Base-by-base conservation (phyloP, 805 yeast genomes). In the Ogataea corticis region DNA sequence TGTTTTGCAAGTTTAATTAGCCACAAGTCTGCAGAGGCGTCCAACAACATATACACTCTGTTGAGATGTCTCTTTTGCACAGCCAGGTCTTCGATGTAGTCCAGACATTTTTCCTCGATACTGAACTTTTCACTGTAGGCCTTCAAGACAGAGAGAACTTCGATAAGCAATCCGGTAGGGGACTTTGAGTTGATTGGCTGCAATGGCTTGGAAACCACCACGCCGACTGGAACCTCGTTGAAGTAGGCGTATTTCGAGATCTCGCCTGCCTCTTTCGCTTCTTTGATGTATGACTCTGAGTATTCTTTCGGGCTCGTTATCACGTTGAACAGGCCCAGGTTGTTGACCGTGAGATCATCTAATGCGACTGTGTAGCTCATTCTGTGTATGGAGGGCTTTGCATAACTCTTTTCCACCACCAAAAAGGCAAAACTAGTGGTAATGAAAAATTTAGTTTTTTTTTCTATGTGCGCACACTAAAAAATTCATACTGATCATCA, bases 211-310 rank as follows among this genome's bases (percentile, higher is more conserved):
- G 85, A 83, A 49, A 82, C 81, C 39, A 89, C 68, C 3, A 82
- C 84, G 13, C 94, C 96, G 3, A 89, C 92, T 7, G 96, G 89
- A 5, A 86, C 77, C 57, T 85, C 96, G 39, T 84, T 77, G 63
- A 74, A 85, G 65, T 72, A 86, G 0, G 70, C 77, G 29, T 82
- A 67, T 57, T 82, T 75, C 28, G 75, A 73, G 28, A 84, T 66
- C 23, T 80, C 82, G 18, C 72, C 80, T 1, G 71, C 57, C 2
- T 71, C 67, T 19, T 74, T 62, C 12, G 79, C 67, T 17, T 73
- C 73, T 25, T 70, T 54, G 51, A 82, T 81, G 75, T 83, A 83
- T 2, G 65, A 51, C 1, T 76, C 77, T 0, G 79, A 58, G 55
- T 79, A 84, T 2, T 59, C 45, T 0, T 75, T 67, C 3, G 87